Percentiles rank a stretch among this genome's conserved stretches.
These are phyloP conservation scores for Emergomyces pasteurianus DNA, from an alignment of 2,329 filamentous ascomycete genomes.

Conservation along the genomic window DNA sequence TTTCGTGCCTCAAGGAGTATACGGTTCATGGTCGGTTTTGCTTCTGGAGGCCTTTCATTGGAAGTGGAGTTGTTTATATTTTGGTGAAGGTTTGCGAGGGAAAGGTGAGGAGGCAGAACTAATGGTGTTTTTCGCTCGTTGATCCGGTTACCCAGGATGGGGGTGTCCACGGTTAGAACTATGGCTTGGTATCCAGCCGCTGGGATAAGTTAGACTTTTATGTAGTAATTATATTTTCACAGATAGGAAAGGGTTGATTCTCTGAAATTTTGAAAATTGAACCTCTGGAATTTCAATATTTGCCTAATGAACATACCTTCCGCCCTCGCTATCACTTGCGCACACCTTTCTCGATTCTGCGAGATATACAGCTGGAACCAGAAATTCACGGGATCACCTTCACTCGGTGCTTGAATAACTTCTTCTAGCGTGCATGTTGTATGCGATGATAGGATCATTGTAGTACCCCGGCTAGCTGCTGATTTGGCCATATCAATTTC, in stretches of 20 bases:
- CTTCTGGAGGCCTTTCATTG: conserved; percentile 39
- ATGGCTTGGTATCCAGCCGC: conserved; percentile 50
- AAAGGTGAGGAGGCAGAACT: not conserved
- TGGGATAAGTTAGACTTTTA: conserved; percentile 38
- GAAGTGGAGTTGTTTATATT: conserved; percentile 54
- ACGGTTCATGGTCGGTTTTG: conserved; percentile 28
- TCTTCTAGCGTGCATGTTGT: conserved; percentile 53
- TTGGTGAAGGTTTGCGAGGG: conserved; percentile 27
- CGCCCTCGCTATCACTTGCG: conserved; percentile 51
- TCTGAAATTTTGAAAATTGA: not conserved
- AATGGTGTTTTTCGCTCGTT: not conserved
- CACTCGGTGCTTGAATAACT: conserved; percentile 24
- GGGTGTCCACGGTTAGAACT: conserved; percentile 62
- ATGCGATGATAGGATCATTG: conserved; percentile 56
- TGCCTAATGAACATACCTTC: conserved; percentile 50
- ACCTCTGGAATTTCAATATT: not conserved
- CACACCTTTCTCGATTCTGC: conserved; percentile 36
- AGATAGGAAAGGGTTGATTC: too few relatives aligned
- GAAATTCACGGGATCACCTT: not conserved
- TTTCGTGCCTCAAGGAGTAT: conserved; percentile 43
- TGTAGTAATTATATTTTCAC: not conserved
- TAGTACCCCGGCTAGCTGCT: conserved; percentile 46
- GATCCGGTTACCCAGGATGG: conserved; percentile 51
- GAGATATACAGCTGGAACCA: conserved; percentile 1
- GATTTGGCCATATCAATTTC: conserved; percentile 52